Conservation (phyloP, 2,329 filamentous ascomycete species). For the Neobulgaria alba region DNA sequence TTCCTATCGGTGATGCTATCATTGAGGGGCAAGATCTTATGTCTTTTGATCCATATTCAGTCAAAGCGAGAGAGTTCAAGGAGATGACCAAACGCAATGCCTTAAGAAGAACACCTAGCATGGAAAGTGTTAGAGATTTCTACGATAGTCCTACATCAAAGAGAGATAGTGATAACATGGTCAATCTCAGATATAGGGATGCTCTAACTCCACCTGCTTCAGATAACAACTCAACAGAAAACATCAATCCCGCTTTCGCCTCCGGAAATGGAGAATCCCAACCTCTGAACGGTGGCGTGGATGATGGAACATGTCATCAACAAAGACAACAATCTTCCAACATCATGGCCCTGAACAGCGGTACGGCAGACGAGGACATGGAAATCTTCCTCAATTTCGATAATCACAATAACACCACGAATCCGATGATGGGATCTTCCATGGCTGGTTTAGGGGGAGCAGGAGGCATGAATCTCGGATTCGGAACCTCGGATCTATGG, state of each 20-base stretch:
- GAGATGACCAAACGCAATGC: too few relatives aligned
- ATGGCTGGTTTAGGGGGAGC: too few relatives aligned
- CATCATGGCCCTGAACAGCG: constrained; percentile 13
- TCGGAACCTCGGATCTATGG: too few relatives aligned
- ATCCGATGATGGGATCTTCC: too few relatives aligned
- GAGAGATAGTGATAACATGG: constrained; percentile 3
- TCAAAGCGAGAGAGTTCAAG: not conserved
- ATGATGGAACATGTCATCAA: not conserved
- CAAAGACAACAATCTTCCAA: too few relatives aligned
- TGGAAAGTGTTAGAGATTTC: not conserved
- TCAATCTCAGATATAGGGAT: not conserved
- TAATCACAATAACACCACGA: constrained; percentile 11
- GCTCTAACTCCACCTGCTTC: not conserved
- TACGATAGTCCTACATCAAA: not conserved
- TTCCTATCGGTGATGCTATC: constrained; percentile 3
- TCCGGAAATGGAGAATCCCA: not conserved
- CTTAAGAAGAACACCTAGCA: not conserved
- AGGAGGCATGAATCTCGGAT: too few relatives aligned
- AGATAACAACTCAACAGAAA: not conserved
- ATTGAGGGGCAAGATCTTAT: not conserved
- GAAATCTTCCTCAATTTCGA: constrained; percentile 21
- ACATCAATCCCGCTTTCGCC: not conserved
- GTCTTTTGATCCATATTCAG: not conserved
- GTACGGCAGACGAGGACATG: not conserved
- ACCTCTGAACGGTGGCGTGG: not conserved